phyloP scores from a whole-genome alignment of 208 protist species.

The Trypanosoma scelopori region DNA sequence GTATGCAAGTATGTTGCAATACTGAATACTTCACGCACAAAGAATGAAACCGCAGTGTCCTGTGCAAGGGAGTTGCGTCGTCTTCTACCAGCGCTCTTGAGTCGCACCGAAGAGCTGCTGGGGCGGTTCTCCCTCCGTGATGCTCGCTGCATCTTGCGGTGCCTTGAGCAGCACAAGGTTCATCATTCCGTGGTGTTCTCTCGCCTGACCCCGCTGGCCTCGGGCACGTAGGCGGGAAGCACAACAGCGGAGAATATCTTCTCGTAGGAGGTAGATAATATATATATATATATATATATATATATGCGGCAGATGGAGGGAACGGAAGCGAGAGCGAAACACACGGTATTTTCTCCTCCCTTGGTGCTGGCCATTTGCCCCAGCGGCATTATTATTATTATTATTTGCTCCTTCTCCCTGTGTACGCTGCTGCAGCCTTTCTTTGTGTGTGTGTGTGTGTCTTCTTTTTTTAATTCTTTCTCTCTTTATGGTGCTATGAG shows the following conservation, averaged over 20 bases:
- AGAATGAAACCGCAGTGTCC: constrained; percentile 36
- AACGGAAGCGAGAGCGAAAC: no score
- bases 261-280: no score
- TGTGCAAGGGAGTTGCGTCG: constrained; percentile 69
- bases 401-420: no score
- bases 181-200: constrained; percentile 84
- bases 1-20: constrained; percentile 79
- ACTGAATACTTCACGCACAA: constrained; percentile 36
- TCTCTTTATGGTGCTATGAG: not conserved
- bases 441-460: no score
- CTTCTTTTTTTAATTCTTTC: no score
- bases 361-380: no score
- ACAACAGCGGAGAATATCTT: not conserved
- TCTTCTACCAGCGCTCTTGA: constrained; percentile 57
- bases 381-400: no score
- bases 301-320: no score
- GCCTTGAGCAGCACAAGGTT: constrained; percentile 70
- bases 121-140: constrained; percentile 70
- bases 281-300: no score
- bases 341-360: no score
- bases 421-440: no score
- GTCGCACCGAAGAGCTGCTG: constrained; percentile 55
- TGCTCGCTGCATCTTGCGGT: constrained; percentile 73
- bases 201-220: constrained; percentile 51
- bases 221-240: constrained; percentile 18